Base-by-base conservation (phyloP, 768 basidiomycete species). In the Leccinum truebloodii region DNA sequence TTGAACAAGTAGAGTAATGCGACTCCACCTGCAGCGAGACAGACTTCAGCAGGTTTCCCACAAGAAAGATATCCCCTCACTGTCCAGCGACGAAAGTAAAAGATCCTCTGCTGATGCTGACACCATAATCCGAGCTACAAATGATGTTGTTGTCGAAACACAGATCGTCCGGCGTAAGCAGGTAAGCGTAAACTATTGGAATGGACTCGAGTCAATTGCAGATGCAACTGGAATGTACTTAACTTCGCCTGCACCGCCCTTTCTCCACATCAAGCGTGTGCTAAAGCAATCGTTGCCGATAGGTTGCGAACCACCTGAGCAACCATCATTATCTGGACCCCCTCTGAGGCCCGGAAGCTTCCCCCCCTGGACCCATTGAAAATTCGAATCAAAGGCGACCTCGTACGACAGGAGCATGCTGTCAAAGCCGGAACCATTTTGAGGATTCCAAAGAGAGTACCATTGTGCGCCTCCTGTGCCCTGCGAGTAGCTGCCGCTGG, bases 281-380 rank as follows among this genome's bases (percentile, higher is more conserved):
- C 85, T 89, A 71, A 91, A 92, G 74, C 91, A 92, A 63, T 87
- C 83, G 30, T 76, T 69, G 8, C 90, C 90, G 54, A 83, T 78
- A 3, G 89, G 78, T 59, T 84, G 71, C 50, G 79, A 79, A 3
- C 91, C 91, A 26, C 90, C 91, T 30, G 84, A 86, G 71, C 90
- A 92, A 2, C 86, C 87, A 16, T 78, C 76, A 3, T 82, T 75
- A 54, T 83, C 80, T 3, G 83, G 70, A 0, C 90, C 91, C 16
- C 91, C 89, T 67, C 90, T 78, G 39, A 92, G 67, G 5, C 91
- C 90, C 12, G 90, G 90, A 10, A 92, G 80, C 75, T 92, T 92
- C 22, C 41, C 88, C 89, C 88, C 82, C 67, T 86, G 86, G 30
- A 89, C 87, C 81, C 84, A 93, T 67, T 87, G 75, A 70, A 89